Base-by-base conservation (phyloP, 371 early-diverging fungal species). In the Syncephalastrum contaminatum region DNA sequence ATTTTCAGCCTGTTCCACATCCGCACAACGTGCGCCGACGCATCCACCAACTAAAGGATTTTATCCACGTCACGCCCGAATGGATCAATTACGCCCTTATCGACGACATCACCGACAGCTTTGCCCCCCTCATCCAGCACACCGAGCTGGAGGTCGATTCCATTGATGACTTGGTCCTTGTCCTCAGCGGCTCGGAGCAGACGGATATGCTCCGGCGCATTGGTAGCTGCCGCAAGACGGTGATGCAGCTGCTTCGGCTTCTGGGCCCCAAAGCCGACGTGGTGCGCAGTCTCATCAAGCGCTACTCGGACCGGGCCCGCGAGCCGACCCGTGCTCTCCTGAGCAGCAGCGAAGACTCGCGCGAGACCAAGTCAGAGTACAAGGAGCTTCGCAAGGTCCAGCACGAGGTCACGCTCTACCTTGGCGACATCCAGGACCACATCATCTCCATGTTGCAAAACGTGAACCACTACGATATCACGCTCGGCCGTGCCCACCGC, bases 351-450 rank as follows among this genome's bases (percentile, higher is more conserved):
- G 36, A 30, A 30, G 36, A 30, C 36, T 30, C 36, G 36, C 8
- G 36, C 10, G 62, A 51, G 19, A 60, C 40, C 64, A 60, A 43
- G 66, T 54, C 40, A 67, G 41, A 67, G 66, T 39, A 57, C 62
- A 21, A 45, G 24, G 16, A 66, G 4, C 62, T 71, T 14, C 56
- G 59, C 12, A 70, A 68, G 25, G 54, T 62, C 4, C 66, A 86
- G 64, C 65, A 88, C 79, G 63, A 77, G 59, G 65, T 79, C 60
- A 57, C 66, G 0, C 66, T 87, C 2, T 97, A 95, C 66, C 71
- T 97, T 39, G 92, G 93, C 8, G 98, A 97, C 68, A 95, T 97
- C 56, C 92, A 95, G 72, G 97, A 97, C 66, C 98, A 98, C 67
- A 88, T 97, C 8, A 75, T 95, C 43, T 95, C 97, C 16, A 95